phyloP scores from a whole-genome alignment of 1,284 basidiomycete species.

The Cyathus olla region DNA sequence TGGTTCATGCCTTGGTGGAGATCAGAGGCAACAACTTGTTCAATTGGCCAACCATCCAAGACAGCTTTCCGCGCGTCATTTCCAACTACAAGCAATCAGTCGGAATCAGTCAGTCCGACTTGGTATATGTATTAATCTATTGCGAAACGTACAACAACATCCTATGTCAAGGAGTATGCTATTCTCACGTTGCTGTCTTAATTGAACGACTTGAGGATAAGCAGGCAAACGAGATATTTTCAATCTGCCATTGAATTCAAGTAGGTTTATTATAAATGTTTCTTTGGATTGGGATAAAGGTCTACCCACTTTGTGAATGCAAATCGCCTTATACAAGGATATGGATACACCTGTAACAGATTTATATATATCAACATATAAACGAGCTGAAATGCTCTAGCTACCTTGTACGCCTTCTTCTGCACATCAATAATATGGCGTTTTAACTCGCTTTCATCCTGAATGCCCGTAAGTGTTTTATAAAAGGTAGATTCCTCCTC shows the following conservation, averaged over 20 bases:
- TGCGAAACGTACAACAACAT: slow-evolving; percentile 58
- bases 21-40: slow-evolving; percentile 12
- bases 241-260: slow-evolving; percentile 35
- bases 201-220: slow-evolving; percentile 53
- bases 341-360: slow-evolving; percentile 26
- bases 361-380: neutral
- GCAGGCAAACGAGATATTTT: slow-evolving; percentile 55
- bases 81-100: slow-evolving; percentile 45
- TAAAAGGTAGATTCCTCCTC: slow-evolving; percentile 47
- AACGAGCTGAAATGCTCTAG: neutral
- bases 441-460: slow-evolving; percentile 51
- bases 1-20: slow-evolving; percentile 10
- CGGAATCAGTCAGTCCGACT: neutral
- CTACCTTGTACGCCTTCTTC: slow-evolving; percentile 53
- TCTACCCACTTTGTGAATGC: slow-evolving; percentile 53
- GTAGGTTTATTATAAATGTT: too few species aligned
- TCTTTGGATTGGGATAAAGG: too few species aligned
- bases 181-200: slow-evolving; percentile 47
- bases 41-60: slow-evolving; percentile 45
- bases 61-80: slow-evolving; percentile 55
- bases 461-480: slow-evolving; percentile 52
- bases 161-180: slow-evolving; percentile 61
- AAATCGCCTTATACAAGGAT: slow-evolving; percentile 47
- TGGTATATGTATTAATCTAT: neutral
- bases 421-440: slow-evolving; percentile 58